Percentiles rank a stretch among this genome's conserved stretches.
These are phyloP conservation scores for Moringa oleifera DNA, from an alignment of 345 rosid genomes.

Conservation along the genomic window DNA sequence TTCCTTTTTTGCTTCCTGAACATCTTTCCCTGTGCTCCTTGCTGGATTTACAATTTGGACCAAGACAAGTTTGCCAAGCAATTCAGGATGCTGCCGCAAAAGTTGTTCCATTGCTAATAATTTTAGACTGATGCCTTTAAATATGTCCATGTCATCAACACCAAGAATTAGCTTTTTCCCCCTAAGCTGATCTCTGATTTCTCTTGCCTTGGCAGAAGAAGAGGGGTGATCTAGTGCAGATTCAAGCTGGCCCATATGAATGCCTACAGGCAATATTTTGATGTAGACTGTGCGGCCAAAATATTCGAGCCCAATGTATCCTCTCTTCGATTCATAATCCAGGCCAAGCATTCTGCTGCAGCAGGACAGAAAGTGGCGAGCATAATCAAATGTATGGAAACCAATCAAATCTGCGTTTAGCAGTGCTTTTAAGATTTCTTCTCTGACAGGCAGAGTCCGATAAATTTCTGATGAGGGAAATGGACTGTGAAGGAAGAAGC, in stretches of 20 bases:
- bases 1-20: constrained; percentile 37
- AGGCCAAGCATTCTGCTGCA: constrained; percentile 49
- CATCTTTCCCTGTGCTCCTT: constrained; percentile 43
- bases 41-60: constrained; percentile 48
- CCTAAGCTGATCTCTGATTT: constrained; percentile 29
- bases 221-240: constrained; percentile 40
- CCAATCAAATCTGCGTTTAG: constrained; percentile 46
- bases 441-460: constrained; percentile 42
- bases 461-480: constrained; percentile 50
- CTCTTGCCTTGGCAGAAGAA: constrained; percentile 34
- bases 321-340: constrained; percentile 45
- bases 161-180: constrained; percentile 37
- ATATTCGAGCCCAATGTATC: constrained; percentile 45
- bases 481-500: constrained; percentile 49
- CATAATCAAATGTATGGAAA: constrained; percentile 47
- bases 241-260: constrained; percentile 46
- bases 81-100: constrained; percentile 30
- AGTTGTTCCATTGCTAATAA: constrained; percentile 40
- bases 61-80: constrained; percentile 33
- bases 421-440: constrained; percentile 35
- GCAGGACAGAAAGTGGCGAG: constrained; percentile 43
- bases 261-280: constrained; percentile 43
- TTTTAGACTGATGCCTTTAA: constrained; percentile 45
- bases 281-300: constrained; percentile 41
- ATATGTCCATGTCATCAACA: constrained; percentile 50